phyloP scores from a whole-genome alignment of 345 rosid species.

The Lepidium africanum region DNA sequence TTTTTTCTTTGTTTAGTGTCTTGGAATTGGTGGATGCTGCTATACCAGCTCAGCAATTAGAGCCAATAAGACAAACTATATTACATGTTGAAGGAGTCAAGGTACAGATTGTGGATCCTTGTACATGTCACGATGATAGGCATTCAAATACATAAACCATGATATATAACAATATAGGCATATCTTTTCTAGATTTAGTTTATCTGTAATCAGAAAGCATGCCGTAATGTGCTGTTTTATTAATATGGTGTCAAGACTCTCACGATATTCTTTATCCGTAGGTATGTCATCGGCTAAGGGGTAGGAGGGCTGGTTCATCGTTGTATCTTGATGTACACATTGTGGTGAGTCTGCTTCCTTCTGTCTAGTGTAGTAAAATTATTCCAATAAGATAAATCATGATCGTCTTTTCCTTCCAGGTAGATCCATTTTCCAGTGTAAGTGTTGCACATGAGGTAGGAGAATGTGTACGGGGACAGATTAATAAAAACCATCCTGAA shows the following conservation, averaged over 20 bases:
- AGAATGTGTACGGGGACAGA: conserved; percentile 65
- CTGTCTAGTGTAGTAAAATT: not conserved
- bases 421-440: conserved; percentile 81
- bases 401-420: conserved; percentile 36
- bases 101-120: conserved; percentile 35
- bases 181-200: not conserved
- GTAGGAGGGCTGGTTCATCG: conserved; percentile 90
- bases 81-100: conserved; percentile 75
- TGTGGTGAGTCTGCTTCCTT: conserved; percentile 47
- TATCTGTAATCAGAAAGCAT: conserved; percentile 2
- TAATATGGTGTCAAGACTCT: not conserved
- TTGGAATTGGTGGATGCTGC: conserved; percentile 98
- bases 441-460: conserved; percentile 90
- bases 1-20: conserved; percentile 38
- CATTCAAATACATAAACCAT: not conserved
- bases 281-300: conserved; percentile 96
- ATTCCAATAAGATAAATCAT: not conserved
- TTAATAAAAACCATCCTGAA: conserved; percentile 59
- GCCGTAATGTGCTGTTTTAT: not conserved
- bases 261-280: conserved; percentile 21
- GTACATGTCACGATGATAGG: conserved; percentile 1
- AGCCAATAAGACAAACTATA: conserved; percentile 61
- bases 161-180: not conserved
- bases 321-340: conserved; percentile 90
- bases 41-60: conserved; percentile 60